These are phyloP conservation scores for Coix lacrymajobi DNA, from an alignment of 176 grass and related monocot genomes.

Conservation along the genomic window DNA sequence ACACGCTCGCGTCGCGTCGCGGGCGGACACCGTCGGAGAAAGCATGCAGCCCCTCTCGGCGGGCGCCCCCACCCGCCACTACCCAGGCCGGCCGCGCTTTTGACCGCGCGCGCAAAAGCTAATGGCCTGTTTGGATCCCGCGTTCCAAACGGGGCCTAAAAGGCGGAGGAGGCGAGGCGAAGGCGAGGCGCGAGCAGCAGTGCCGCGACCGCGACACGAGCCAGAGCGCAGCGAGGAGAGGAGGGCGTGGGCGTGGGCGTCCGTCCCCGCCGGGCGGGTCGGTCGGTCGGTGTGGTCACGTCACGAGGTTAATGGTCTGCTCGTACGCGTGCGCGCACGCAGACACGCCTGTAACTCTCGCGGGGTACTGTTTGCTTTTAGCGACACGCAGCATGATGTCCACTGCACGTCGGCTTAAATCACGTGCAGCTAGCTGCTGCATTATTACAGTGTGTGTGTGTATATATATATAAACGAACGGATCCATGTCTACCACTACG, in stretches of 20 bases:
- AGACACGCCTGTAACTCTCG: slow-evolving; percentile 15
- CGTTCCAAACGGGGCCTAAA: no score
- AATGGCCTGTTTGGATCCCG: no score
- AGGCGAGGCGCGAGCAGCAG: neutral
- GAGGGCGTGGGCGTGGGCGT: no score
- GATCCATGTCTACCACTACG: no score
- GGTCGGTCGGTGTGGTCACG: slow-evolving; percentile 9
- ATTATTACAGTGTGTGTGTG: no score
- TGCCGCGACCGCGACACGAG: neutral
- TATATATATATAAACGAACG: no score
- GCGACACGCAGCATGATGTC: neutral
- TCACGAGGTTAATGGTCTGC: slow-evolving; percentile 4
- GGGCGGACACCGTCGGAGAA: neutral
- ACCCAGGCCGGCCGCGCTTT: neutral
- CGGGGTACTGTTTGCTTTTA: neutral
- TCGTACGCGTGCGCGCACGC: slow-evolving; percentile 12
- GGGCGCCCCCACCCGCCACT: neutral
- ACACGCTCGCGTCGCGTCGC: neutral
- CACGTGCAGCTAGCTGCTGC: neutral
- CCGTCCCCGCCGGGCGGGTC: no score
- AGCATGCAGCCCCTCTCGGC: neutral
- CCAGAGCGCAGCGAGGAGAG: neutral
- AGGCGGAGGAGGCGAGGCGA: no score
- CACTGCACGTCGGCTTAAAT: neutral
- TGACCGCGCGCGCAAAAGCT: neutral